Evolutionary conservation across 1,284 basidiomycete species (phyloP).

Genomic region (Sporisorium exsertum): DNA sequence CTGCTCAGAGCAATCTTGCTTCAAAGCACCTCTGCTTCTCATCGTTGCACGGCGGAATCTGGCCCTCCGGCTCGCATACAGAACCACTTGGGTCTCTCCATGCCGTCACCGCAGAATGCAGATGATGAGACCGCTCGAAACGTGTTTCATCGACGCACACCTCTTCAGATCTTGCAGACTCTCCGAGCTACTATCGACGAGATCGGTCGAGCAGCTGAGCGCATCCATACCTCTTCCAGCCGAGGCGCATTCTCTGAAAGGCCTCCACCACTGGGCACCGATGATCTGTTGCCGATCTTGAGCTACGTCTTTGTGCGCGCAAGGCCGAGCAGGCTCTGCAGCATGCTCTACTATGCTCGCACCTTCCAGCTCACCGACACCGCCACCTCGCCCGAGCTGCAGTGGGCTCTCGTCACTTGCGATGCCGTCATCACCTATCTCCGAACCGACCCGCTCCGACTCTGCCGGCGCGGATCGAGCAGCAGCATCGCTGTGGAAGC

Average conservation of each 20-base stretch:
- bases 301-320: constrained; percentile 42
- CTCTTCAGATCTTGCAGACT: constrained; percentile 38
- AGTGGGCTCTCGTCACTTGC: constrained; percentile 44
- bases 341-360: constrained; percentile 46
- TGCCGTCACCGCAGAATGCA: background rate
- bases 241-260: constrained; percentile 10
- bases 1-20: constrained; percentile 6
- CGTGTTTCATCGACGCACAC: constrained; percentile 33
- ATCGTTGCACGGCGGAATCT: background rate
- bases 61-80: background rate
- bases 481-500: constrained; percentile 10
- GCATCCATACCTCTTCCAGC: constrained; percentile 9
- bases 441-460: constrained; percentile 33
- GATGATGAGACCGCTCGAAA: background rate
- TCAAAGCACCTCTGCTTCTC: background rate
- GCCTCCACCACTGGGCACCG: constrained; percentile 28
- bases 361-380: constrained; percentile 41
- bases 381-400: constrained; percentile 24
- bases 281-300: constrained; percentile 42
- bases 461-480: constrained; percentile 24
- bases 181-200: constrained; percentile 43
- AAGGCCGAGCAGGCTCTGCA: constrained; percentile 21
- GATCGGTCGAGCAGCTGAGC: constrained; percentile 30
- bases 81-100: constrained; percentile 12
- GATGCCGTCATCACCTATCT: constrained; percentile 48